These are phyloP conservation scores for Tulasnella sp. DNA, from an alignment of 768 basidiomycete genomes.

Conservation along the genomic window DNA sequence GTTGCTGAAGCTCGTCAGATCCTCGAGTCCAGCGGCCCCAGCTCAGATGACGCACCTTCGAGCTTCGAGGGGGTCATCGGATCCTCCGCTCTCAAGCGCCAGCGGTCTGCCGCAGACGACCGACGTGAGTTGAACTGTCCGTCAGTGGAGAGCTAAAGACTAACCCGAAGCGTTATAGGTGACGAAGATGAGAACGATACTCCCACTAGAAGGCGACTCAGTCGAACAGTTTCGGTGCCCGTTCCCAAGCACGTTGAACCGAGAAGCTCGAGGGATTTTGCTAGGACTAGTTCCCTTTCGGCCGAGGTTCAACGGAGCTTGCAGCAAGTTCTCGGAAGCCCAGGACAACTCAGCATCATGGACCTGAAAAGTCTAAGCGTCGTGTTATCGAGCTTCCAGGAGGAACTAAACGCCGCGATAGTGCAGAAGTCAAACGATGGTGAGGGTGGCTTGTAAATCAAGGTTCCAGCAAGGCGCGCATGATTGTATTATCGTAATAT, in stretches of 20 bases:
- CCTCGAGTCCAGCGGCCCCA: background rate
- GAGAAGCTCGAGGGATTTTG: too few relatives aligned
- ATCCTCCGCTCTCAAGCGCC: constrained; percentile 11
- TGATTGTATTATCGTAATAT: background rate
- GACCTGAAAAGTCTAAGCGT: background rate
- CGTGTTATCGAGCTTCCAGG: constrained; percentile 10
- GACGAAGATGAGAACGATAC: background rate
- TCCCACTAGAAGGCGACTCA: background rate
- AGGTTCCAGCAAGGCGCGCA: background rate
- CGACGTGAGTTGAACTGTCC: background rate
- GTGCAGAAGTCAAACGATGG: background rate
- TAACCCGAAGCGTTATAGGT: background rate
- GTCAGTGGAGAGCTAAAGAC: too few relatives aligned
- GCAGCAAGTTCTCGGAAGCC: constrained; percentile 2
- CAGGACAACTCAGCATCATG: background rate
- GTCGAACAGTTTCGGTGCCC: constrained; percentile 9
- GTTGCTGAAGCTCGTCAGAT: background rate
- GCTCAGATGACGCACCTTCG: background rate
- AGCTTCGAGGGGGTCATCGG: background rate
- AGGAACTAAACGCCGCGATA: background rate
- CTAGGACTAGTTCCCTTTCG: background rate
- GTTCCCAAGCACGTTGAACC: background rate
- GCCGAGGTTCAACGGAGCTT: background rate
- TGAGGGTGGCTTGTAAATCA: background rate
- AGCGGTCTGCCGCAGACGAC: background rate